Conservation (phyloP, 768 basidiomycete species). For the Plicaturopsis crispa region DNA sequence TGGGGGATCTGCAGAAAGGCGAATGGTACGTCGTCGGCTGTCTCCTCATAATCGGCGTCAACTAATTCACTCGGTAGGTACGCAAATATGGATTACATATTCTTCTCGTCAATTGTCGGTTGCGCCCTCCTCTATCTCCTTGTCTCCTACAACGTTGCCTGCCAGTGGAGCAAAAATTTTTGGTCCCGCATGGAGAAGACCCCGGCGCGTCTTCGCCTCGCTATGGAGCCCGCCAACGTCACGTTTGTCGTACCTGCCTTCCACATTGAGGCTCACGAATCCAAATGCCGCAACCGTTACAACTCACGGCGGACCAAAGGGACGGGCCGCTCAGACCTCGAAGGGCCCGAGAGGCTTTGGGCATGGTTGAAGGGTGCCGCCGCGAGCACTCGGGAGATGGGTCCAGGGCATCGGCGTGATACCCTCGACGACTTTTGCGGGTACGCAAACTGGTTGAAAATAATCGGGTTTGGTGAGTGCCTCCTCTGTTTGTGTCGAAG, state of each 20-base stretch:
- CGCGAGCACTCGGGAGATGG: constrained; percentile 12
- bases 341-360: background rate
- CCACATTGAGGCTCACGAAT: background rate
- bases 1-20: constrained; percentile 18
- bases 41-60: background rate
- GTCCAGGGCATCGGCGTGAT: constrained; percentile 13
- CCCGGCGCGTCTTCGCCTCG: background rate
- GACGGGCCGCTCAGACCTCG: background rate
- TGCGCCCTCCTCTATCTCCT: background rate
- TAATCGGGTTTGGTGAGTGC: constrained; percentile 8
- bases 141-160: constrained; percentile 18
- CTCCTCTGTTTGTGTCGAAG: background rate
- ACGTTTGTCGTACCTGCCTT: background rate
- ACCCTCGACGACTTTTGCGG: constrained; percentile 18
- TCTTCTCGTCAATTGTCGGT: constrained; percentile 14
- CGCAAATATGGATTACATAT: constrained; percentile 28
- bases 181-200: constrained; percentile 4
- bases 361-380: constrained; percentile 11
- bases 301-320: background rate
- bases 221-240: background rate
- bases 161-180: constrained; percentile 16
- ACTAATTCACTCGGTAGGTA: constrained; percentile 15
- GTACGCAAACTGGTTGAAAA: constrained; percentile 16
- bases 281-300: background rate
- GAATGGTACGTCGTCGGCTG: constrained; percentile 13